These are phyloP conservation scores for Gnomoniopsis smithogilvyi DNA, from an alignment of 2,329 filamentous ascomycete species.

Conservation along the genomic window DNA sequence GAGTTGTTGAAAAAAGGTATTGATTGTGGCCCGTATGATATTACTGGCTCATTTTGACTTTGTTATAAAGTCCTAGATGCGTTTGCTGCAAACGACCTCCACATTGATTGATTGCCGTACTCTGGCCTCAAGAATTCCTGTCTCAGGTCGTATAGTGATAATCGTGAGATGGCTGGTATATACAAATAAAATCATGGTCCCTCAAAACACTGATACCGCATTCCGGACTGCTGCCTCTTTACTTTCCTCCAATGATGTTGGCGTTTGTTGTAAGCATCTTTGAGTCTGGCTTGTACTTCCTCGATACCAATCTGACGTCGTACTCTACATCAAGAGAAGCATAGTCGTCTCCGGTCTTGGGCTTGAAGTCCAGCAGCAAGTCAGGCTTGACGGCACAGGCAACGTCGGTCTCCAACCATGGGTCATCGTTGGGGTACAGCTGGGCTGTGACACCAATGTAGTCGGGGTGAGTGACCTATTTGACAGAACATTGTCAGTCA, in stretches of 20 bases:
- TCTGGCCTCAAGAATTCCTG: too few species aligned
- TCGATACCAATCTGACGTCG: slow-evolving; percentile 50
- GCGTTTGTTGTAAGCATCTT: slow-evolving; percentile 14
- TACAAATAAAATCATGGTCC: background rate
- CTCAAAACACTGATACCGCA: background rate
- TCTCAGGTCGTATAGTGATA: too few species aligned
- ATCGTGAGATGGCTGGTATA: background rate
- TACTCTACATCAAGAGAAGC: slow-evolving; percentile 65
- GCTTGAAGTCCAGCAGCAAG: slow-evolving; percentile 36
- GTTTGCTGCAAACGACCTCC: too few species aligned
- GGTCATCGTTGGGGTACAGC: slow-evolving; percentile 59
- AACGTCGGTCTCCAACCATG: slow-evolving; percentile 44
- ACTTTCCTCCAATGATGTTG: slow-evolving; percentile 1
- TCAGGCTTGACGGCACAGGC: slow-evolving; percentile 26
- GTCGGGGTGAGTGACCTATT: slow-evolving; percentile 38
- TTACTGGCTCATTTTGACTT: too few species aligned
- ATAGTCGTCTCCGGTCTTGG: slow-evolving; percentile 42
- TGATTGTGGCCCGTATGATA: too few species aligned
- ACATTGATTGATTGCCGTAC: too few species aligned
- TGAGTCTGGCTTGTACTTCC: slow-evolving; percentile 20
- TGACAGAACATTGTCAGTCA: background rate
- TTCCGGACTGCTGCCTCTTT: background rate
- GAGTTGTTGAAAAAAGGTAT: too few species aligned
- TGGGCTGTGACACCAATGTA: slow-evolving; percentile 66
- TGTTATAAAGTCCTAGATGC: too few species aligned